These are phyloP conservation scores for Lathyrus oleraceus DNA, from an alignment of 306 rosid species.

Conservation along the genomic window DNA sequence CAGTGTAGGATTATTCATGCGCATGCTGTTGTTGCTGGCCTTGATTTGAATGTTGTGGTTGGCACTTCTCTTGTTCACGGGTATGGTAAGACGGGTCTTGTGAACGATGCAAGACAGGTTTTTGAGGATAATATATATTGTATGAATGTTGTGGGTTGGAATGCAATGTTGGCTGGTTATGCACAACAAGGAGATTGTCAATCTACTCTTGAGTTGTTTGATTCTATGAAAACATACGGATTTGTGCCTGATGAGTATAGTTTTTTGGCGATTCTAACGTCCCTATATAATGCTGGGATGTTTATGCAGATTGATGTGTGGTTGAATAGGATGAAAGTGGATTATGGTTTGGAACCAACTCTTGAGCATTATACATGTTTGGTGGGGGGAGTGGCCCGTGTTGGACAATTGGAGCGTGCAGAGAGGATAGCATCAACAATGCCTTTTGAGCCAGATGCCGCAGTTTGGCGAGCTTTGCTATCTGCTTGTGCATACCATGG, in stretches of 20 bases:
- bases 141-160: slow-evolving; percentile 77
- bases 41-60: slow-evolving; percentile 54
- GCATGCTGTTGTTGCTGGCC: slow-evolving; percentile 56
- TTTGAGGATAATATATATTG: slow-evolving; percentile 50
- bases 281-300: slow-evolving; percentile 61
- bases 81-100: slow-evolving; percentile 78
- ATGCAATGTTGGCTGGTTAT: slow-evolving; percentile 79
- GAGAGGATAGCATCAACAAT: slow-evolving; percentile 64
- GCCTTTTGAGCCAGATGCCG: slow-evolving; percentile 77
- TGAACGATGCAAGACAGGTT: slow-evolving; percentile 63
- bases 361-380: slow-evolving; percentile 89
- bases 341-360: slow-evolving; percentile 62
- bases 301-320: slow-evolving; percentile 58
- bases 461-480: slow-evolving; percentile 86
- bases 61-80: slow-evolving; percentile 67
- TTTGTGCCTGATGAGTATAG: slow-evolving; percentile 69
- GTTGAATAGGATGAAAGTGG: slow-evolving; percentile 63
- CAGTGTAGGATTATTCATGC: slow-evolving; percentile 72
- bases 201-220: slow-evolving; percentile 46
- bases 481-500: slow-evolving; percentile 66
- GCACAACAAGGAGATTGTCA: slow-evolving; percentile 74
- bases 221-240: slow-evolving; percentile 50
- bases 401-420: slow-evolving; percentile 64
- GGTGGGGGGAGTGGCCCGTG: slow-evolving; percentile 75
- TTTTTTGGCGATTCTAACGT: slow-evolving; percentile 66